phyloP scores from a whole-genome alignment of 75 land plant genomes.

The Pinus tabuliformis region DNA sequence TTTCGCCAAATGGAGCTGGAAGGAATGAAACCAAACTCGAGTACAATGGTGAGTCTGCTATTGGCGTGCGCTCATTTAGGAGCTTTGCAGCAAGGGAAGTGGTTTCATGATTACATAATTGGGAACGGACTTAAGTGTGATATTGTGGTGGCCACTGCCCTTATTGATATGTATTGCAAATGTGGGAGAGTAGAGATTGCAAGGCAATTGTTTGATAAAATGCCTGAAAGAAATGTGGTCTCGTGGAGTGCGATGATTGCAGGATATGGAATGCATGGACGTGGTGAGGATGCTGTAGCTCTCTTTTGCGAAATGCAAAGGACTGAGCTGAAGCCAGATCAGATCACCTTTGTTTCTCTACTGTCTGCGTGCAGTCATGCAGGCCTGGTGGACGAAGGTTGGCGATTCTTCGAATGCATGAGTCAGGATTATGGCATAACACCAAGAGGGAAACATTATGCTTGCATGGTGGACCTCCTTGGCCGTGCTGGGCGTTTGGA shows the following conservation, averaged over 20 bases:
- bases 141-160: neutral
- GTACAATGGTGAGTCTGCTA: neutral
- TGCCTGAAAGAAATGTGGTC: neutral
- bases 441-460: neutral
- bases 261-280: constrained; percentile 1
- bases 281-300: neutral
- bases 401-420: neutral
- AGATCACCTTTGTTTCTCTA: neutral
- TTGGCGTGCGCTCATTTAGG: neutral
- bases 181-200: neutral
- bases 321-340: neutral
- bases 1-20: constrained; percentile 11
- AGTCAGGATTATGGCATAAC: neutral
- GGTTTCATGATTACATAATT: neutral
- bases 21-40: neutral
- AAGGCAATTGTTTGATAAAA: neutral
- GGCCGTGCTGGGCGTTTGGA: neutral
- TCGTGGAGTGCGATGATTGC: neutral
- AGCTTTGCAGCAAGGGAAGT: neutral
- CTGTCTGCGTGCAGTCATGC: constrained; percentile 2
- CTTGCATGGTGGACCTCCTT: neutral
- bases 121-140: neutral
- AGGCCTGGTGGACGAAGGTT: neutral
- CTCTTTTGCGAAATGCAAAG: neutral
- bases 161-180: neutral